Base-by-base conservation (phyloP, 305 asterid genomes). In the Striga hermonthica region DNA sequence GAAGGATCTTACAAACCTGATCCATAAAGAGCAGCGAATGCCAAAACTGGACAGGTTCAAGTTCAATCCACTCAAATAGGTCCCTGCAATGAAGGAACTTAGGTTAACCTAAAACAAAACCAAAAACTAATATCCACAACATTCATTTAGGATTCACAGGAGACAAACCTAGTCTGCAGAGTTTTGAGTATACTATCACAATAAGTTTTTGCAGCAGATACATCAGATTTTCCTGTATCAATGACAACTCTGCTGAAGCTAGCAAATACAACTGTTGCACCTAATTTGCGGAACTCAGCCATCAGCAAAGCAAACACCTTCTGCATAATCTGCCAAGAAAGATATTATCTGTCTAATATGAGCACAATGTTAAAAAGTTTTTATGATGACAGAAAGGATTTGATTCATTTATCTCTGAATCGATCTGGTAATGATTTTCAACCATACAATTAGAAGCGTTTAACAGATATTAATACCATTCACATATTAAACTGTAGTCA, bases 21-120 rank as follows among this genome's bases (percentile, higher is more conserved):
- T 93, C 99, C 99, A 93, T 93, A 75, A 93, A 90, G 72, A 93
- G 92, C 63, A 90, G 74, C 71, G 97, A 90, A 79, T 93, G 94
- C 97, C 97, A 93, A 70, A 82, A 93, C 84, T 90, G 95, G 75
- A 72, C 66, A 41, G 96, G 97, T 81, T 93, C 99, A 58, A 93
- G 87, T 81, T 88, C 99, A 66, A 93, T 76, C 99, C 96, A 93
- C 83, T 90, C 96, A 68, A 93, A 93, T 61, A 93, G 80, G 73
- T 93, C 99, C 81, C 99, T 93, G 84, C 55, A 8, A 80, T 53
- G 39, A 71, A 54, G 28, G 39, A 67, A 71, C 52, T 67, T 69
- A 60, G 70, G 75, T 65, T 55, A 66, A 62, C 61, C 64, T 60
- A 45, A 66, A 70, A 67, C 41, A 75, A 22, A 13, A 70, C 65